Percentiles rank a stretch among this genome's conserved stretches.
Conservation (phyloP, 768 basidiomycete genomes). For the Termitomyces sp. region DNA sequence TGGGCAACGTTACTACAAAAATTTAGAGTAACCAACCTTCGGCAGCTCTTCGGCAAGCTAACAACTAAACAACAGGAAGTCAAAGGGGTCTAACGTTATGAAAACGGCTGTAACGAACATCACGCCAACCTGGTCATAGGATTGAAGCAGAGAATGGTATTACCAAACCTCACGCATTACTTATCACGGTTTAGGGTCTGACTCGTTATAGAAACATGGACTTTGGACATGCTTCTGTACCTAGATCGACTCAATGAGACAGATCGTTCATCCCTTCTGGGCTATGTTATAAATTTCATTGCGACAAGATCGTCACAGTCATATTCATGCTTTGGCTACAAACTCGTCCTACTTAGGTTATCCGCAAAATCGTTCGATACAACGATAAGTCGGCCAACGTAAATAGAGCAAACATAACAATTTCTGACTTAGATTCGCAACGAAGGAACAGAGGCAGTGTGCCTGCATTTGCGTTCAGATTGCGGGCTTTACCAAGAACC, state of each 20-base stretch:
- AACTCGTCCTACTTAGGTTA: neutral
- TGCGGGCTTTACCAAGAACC: neutral
- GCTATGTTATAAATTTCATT: neutral
- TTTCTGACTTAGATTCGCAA: neutral
- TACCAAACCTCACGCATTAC: neutral
- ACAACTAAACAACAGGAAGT: too few relatives aligned
- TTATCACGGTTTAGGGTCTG: too few relatives aligned
- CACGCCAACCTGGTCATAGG: neutral
- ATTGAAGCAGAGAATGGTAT: neutral
- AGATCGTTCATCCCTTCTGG: neutral
- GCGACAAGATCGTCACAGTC: neutral
- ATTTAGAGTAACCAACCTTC: too few relatives aligned
- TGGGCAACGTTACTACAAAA: too few relatives aligned
- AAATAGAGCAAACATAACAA: neutral
- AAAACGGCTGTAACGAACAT: too few relatives aligned
- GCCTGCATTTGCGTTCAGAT: neutral
- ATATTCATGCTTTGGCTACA: neutral
- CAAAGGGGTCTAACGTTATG: too few relatives aligned
- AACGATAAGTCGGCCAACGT: neutral
- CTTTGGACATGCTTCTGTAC: neutral
- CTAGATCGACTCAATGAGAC: neutral
- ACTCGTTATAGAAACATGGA: neutral
- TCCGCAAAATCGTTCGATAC: neutral
- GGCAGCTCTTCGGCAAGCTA: too few relatives aligned
- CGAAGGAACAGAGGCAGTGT: neutral